Evolutionary conservation across 768 basidiomycete species (phyloP).

Genomic region (Podaxis sp.): DNA sequence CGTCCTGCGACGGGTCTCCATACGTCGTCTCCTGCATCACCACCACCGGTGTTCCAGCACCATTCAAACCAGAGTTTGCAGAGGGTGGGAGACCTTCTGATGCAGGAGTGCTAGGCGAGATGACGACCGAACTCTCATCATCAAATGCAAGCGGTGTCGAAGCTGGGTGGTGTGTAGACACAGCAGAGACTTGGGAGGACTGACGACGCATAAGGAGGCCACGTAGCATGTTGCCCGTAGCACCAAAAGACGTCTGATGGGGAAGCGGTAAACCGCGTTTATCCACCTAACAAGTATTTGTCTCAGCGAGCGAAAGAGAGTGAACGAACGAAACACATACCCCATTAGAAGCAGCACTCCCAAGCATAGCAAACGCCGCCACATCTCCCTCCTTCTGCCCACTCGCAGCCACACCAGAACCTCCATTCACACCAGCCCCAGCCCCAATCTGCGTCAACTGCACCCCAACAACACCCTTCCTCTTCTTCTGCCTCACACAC

Average conservation of each 20-base stretch:
- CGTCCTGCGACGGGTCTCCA: slow-evolving; percentile 78
- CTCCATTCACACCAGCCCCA: slow-evolving; percentile 29
- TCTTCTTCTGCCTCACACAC: slow-evolving; percentile 78
- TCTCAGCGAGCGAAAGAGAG: slow-evolving; percentile 3
- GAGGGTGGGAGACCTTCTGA: background rate
- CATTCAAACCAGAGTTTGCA: background rate
- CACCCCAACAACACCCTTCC: slow-evolving; percentile 47
- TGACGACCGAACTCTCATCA: slow-evolving; percentile 45
- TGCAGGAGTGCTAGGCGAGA: slow-evolving; percentile 17
- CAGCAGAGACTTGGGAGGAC: slow-evolving; percentile 74
- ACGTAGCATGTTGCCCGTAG: slow-evolving; percentile 77
- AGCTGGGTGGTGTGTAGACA: slow-evolving; percentile 31
- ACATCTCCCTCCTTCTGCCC: slow-evolving; percentile 34
- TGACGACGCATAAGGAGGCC: slow-evolving; percentile 89
- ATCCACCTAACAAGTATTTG: slow-evolving; percentile 60
- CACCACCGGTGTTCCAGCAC: slow-evolving; percentile 5
- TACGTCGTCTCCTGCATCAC: slow-evolving; percentile 62
- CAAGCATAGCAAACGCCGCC: slow-evolving; percentile 76
- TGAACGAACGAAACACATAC: slow-evolving; percentile 51
- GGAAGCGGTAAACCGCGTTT: slow-evolving; percentile 87
- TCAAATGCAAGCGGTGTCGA: slow-evolving; percentile 44
- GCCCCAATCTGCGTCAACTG: slow-evolving; percentile 29
- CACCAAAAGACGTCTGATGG: slow-evolving; percentile 67
- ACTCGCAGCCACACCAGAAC: slow-evolving; percentile 26
- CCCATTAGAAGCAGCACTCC: slow-evolving; percentile 83